Base-by-base conservation (phyloP, 257 asterid species). In the Avicennia marina region DNA sequence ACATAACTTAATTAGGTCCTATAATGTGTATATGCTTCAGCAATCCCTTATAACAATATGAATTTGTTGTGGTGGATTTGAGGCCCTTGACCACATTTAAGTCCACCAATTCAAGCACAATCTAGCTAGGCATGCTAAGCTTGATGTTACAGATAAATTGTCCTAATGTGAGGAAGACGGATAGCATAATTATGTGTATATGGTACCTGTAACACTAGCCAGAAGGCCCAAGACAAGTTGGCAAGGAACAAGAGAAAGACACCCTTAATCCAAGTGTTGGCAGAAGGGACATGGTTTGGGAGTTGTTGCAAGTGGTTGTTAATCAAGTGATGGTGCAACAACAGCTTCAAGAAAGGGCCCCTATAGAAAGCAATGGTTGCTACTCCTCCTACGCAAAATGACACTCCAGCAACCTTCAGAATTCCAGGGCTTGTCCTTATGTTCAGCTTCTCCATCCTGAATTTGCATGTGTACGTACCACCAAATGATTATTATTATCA, bases 131-230 rank as follows among this genome's bases (percentile, higher is more conserved):
- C n/a, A n/a, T n/a, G n/a, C n/a, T n/a, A n/a, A n/a, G n/a, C n/a
- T n/a, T n/a, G n/a, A n/a, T n/a, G n/a, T n/a, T n/a, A n/a, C n/a
- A n/a, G n/a, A n/a, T n/a, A n/a, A n/a, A n/a, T n/a, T n/a, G n/a
- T n/a, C n/a, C n/a, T n/a, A n/a, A n/a, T n/a, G n/a, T n/a, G n/a
- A n/a, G n/a, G n/a, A n/a, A n/a, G n/a, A n/a, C n/a, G n/a, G n/a
- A n/a, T n/a, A n/a, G n/a, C n/a, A n/a, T n/a, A n/a, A n/a, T n/a
- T n/a, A n/a, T n/a, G n/a, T n/a, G n/a, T n/a, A n/a, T n/a, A n/a
- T n/a, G n/a, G n/a, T 36, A 36, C 98, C 96, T 90, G 98, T 13
- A 79, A 62, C 8, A 87, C 77, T 13, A 87, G 90, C 96, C 96
- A 90, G 2, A 68, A 38, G 19, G 91, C 82, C 98, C 98, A 90